Evolutionary conservation across 2,329 filamentous ascomycete genomes (phyloP).

Genomic region (Ceratocystis huliohia): DNA sequence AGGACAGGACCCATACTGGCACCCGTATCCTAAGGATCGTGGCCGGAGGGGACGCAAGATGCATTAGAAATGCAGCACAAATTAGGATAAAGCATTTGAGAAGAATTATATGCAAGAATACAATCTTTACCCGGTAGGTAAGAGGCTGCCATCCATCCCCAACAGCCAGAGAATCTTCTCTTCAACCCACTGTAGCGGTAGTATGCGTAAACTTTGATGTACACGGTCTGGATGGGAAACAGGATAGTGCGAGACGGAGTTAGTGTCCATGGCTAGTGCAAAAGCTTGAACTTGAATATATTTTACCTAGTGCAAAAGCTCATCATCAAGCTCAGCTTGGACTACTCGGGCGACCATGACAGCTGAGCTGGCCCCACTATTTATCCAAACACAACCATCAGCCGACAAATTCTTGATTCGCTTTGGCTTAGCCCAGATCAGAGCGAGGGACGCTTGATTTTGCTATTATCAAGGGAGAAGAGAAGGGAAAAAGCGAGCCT

Average conservation of each 20-base stretch:
- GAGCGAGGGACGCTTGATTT: background rate
- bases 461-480: background rate
- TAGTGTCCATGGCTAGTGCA: background rate
- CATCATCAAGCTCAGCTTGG: background rate
- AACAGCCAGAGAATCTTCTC: background rate
- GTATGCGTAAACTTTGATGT: background rate
- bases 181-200: background rate
- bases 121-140: no score
- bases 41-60: constrained; percentile 16
- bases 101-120: background rate
- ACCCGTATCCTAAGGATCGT: constrained; percentile 18
- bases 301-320: background rate
- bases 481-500: background rate
- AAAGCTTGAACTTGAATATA: no score
- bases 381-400: background rate
- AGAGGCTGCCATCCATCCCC: background rate
- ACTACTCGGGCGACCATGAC: background rate
- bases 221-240: background rate
- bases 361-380: background rate
- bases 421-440: background rate
- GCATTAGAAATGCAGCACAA: constrained; percentile 6
- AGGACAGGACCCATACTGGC: constrained; percentile 16
- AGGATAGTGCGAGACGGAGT: background rate
- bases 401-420: background rate
- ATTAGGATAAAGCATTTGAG: background rate